Base-by-base conservation (phyloP, 352 stramenopile genomes). In the Globisporangium iwayamae region DNA sequence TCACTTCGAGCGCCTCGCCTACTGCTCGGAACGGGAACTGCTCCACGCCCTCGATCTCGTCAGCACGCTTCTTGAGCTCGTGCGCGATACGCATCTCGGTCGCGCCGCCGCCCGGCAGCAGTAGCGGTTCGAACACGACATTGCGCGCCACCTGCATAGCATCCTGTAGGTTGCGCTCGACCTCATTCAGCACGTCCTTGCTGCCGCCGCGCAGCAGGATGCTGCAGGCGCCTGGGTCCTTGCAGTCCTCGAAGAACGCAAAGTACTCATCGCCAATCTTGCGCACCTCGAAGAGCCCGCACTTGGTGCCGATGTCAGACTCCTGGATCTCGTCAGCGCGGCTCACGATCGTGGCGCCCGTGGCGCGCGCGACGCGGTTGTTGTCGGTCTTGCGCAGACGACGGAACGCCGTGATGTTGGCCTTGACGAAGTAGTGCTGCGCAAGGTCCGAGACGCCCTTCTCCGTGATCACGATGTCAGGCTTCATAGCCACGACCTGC, bases 111-210 rank as follows among this genome's bases (percentile, higher is more conserved):
- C 85, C 97, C 1, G 97, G 97, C 39, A 99, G 80, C 43, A 99
- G 81, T 63, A 96, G 86, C 39, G 96, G 96, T 82, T 99, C 97
- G 66, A 99, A 98, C 47, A 99, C 95, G 5, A 99, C 95, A 78
- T 99, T 99, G 43, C 97, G 90, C 34, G 98, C 97, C 39, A 99
- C 98, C 80, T 99, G 96, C 96, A 99, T 99, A 52, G 97, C 97
- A 85, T 99, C 98, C 69, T 98, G 91, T 32, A 99, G 83, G 78
- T 99, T 99, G 64, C 98, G 87, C 82, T 99, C 98, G 62, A 99
- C 91, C 85, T 99, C 98, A 84, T 99, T 99, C 51, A 99, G 86
- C 28, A 99, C 97, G 81, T 99, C 98, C 79, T 99, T 99, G 75
- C 89, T 98, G 51, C 97, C 98, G 59, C 98, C 98, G 54, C 98